phyloP scores from a whole-genome alignment of 768 basidiomycete genomes.

The Suillus hirtellus region DNA sequence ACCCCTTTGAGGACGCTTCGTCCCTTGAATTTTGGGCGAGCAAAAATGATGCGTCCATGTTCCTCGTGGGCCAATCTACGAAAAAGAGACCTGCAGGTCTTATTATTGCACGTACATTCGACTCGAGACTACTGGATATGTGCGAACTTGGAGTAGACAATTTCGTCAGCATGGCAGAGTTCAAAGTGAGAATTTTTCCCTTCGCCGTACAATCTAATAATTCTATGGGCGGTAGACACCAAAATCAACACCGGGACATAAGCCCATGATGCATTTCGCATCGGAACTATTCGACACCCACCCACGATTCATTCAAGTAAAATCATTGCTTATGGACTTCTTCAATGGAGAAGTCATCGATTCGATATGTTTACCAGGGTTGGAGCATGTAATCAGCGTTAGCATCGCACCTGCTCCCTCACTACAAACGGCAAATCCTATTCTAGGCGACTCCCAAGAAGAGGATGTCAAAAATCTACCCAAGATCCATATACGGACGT shows the following conservation, averaged over 20 bases:
- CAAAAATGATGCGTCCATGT: constrained; percentile 94
- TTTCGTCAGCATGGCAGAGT: constrained; percentile 74
- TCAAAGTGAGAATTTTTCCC: constrained; percentile 61
- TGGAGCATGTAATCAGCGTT: constrained; percentile 88
- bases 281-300: constrained; percentile 95
- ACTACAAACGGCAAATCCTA: constrained; percentile 42
- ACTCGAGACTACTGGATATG: constrained; percentile 89
- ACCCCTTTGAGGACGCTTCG: constrained; percentile 81
- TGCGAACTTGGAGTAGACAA: constrained; percentile 88
- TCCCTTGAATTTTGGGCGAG: constrained; percentile 90
- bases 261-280: constrained; percentile 94
- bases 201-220: neutral
- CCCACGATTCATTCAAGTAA: constrained; percentile 88
- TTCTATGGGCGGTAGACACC: constrained; percentile 52
- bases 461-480: constrained; percentile 59
- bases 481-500: constrained; percentile 85
- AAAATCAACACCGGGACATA: constrained; percentile 87
- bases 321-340: constrained; percentile 86
- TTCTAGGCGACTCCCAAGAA: constrained; percentile 23
- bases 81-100: constrained; percentile 94
- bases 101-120: constrained; percentile 84
- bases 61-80: constrained; percentile 85
- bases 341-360: constrained; percentile 89
- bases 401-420: constrained; percentile 67
- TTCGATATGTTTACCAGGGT: constrained; percentile 76